phyloP scores from a whole-genome alignment of 768 basidiomycete species.

The Brasilioporus rufonigricans region DNA sequence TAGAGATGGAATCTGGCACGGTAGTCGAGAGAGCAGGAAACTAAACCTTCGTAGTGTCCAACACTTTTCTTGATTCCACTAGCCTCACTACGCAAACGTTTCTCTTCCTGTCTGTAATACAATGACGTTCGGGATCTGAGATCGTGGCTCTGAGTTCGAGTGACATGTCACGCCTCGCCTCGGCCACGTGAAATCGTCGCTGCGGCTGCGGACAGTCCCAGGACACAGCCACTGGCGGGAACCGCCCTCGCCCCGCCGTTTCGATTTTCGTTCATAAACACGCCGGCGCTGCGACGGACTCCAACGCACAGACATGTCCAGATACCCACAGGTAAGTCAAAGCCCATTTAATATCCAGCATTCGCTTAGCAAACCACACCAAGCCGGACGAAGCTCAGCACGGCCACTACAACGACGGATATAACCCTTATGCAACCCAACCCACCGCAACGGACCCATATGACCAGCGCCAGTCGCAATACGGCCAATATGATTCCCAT shows the following conservation, averaged over 20 bases:
- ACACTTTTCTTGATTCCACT: too few relatives aligned
- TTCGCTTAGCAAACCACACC: conserved; percentile 1
- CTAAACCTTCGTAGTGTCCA: too few relatives aligned
- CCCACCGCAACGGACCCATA: conserved; percentile 36
- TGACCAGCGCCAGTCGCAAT: conserved; percentile 37
- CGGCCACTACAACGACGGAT: conserved; percentile 70
- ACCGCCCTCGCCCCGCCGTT: too few relatives aligned
- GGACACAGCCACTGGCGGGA: conserved; percentile 5
- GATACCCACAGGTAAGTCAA: conserved; percentile 39
- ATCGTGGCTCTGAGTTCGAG: too few relatives aligned
- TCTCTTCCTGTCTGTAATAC: too few relatives aligned
- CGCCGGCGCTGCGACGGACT: background rate
- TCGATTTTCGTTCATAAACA: conserved; percentile 5
- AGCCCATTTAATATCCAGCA: background rate
- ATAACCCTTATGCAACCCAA: conserved; percentile 46
- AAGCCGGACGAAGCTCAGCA: too few relatives aligned
- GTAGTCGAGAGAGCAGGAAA: too few relatives aligned
- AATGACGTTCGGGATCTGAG: too few relatives aligned
- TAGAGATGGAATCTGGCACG: background rate
- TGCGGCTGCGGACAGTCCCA: background rate
- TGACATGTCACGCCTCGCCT: too few relatives aligned
- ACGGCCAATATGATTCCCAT: conserved; percentile 30
- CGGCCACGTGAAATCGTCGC: background rate
- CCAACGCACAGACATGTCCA: conserved; percentile 34
- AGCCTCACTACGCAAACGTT: too few relatives aligned